Percentiles rank a stretch among this genome's conserved stretches.
phyloP scores from a whole-genome alignment of 371 early-diverging fungal species.

The Mortierella sp. region DNA sequence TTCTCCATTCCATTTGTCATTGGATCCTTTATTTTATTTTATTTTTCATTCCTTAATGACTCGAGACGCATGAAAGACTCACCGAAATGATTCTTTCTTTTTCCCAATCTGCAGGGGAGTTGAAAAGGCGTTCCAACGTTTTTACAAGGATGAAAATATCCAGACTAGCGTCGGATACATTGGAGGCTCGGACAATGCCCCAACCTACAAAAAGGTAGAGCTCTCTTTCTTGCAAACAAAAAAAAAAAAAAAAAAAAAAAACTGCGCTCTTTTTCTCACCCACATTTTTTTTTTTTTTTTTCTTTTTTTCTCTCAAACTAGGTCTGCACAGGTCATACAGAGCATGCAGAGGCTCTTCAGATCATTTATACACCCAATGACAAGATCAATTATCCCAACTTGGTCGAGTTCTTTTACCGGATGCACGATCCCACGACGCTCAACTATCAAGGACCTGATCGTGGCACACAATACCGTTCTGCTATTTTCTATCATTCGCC shows the following conservation, averaged over 20 bases:
- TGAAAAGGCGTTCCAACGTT: constrained; percentile 80
- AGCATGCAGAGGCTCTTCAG: constrained; percentile 89
- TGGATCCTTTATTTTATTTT: background rate
- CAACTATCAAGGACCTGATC: constrained; percentile 71
- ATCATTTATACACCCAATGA: constrained; percentile 76
- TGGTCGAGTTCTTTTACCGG: constrained; percentile 88
- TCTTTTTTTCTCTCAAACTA: constrained; percentile 16
- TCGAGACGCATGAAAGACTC: background rate
- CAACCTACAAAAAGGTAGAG: constrained; percentile 72
- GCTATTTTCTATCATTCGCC: constrained; percentile 84
- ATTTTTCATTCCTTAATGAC: background rate
- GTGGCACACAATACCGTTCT: constrained; percentile 89
- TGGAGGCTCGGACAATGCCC: constrained; percentile 70
- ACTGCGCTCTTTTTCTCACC: background rate
- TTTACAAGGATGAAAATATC: constrained; percentile 66
- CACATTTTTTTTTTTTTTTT: background rate
- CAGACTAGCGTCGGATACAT: constrained; percentile 85
- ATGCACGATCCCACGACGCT: constrained; percentile 79
- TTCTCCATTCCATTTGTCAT: background rate
- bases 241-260: background rate
- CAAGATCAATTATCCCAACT: constrained; percentile 68
- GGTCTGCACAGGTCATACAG: constrained; percentile 76
- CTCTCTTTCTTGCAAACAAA: constrained; percentile 4
- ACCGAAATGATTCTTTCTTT: background rate
- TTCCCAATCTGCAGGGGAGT: constrained; percentile 74